Evolutionary conservation across 805 yeast genomes (phyloP).

Genomic region (Saccharomycodes ludwigii): DNA sequence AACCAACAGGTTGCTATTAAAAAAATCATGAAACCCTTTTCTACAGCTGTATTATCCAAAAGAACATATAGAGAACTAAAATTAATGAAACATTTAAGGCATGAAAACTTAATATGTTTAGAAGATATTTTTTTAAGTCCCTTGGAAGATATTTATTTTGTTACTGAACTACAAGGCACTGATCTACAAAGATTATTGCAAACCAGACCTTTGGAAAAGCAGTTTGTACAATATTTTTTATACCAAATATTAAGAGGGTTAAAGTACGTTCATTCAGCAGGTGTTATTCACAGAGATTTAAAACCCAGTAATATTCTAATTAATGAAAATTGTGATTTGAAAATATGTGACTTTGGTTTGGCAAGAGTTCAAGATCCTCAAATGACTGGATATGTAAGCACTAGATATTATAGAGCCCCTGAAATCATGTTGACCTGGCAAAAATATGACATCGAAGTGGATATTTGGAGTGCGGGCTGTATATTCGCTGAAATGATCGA

Average conservation of each 20-base stretch:
- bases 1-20: constrained; percentile 92
- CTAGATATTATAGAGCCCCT: constrained; percentile 94
- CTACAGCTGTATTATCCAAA: constrained; percentile 88
- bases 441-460: constrained; percentile 91
- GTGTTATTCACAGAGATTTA: constrained; percentile 81
- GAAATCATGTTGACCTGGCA: constrained; percentile 99
- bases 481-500: constrained; percentile 96
- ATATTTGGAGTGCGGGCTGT: constrained; percentile 97
- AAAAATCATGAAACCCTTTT: constrained; percentile 94
- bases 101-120: constrained; percentile 85
- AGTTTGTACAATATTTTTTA: constrained; percentile 90
- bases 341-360: constrained; percentile 87
- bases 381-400: constrained; percentile 96
- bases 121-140: constrained; percentile 93
- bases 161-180: constrained; percentile 93
- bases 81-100: constrained; percentile 82
- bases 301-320: constrained; percentile 77
- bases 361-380: constrained; percentile 98
- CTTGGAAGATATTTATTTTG: constrained; percentile 88
- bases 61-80: constrained; percentile 94
- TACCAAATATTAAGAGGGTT: constrained; percentile 88
- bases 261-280: constrained; percentile 85
- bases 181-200: constrained; percentile 86
- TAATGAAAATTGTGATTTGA: constrained; percentile 83
- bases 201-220: constrained; percentile 88